Evolutionary conservation across 1,139 yeast genomes (phyloP).

Genomic region (Taphrina wiesneri): DNA sequence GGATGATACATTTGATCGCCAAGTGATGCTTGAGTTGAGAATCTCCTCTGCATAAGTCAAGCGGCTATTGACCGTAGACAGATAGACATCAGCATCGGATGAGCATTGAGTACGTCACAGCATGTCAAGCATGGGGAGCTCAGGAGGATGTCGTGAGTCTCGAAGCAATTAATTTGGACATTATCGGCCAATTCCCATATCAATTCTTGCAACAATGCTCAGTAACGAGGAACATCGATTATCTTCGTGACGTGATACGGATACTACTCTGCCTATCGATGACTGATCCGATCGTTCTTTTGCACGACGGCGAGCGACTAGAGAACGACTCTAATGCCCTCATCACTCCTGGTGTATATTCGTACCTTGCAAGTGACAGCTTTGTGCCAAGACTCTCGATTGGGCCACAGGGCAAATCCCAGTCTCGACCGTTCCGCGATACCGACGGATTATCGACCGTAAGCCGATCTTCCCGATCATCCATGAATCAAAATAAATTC

Average conservation of each 20-base stretch:
- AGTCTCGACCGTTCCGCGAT: not conserved
- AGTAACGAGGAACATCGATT: not conserved
- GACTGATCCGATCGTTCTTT: not conserved
- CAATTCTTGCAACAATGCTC: not conserved
- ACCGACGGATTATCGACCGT: not conserved
- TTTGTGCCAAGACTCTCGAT: not conserved
- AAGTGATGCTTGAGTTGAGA: too few species aligned
- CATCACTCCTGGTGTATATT: not conserved
- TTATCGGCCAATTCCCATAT: not conserved
- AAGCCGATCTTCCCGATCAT: constrained; percentile 1
- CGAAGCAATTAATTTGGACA: not conserved
- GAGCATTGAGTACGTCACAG: not conserved
- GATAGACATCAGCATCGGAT: not conserved
- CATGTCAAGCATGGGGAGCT: not conserved
- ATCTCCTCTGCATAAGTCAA: too few species aligned
- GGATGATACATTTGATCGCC: too few species aligned
- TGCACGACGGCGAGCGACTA: not conserved
- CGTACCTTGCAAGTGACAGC: not conserved
- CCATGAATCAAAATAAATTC: not conserved
- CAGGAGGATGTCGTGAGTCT: not conserved
- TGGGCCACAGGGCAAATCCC: constrained; percentile 2
- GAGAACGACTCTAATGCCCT: not conserved
- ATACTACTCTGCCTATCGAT: not conserved
- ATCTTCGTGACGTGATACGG: not conserved
- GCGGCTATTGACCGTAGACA: too few species aligned